A percentile compares a stretch with the other conserved stretches of the same genome.
These are phyloP conservation scores for Fusarium sp. DNA, from an alignment of 2,329 filamentous ascomycete genomes.

Conservation along the genomic window DNA sequence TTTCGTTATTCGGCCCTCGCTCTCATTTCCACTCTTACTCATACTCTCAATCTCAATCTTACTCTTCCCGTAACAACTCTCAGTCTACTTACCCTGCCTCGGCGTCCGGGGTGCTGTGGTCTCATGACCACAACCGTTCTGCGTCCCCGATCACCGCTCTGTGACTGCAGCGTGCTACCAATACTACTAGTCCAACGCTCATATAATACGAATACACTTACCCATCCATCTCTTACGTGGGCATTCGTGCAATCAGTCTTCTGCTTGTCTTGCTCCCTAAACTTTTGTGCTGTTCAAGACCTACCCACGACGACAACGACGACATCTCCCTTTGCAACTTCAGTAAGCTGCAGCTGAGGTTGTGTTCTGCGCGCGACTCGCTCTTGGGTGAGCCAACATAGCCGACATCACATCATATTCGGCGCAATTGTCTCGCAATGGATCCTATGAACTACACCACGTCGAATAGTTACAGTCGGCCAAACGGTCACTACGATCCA, in stretches of 20 bases:
- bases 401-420: constrained; percentile 7
- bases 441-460: constrained; percentile 46
- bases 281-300: constrained; percentile 19
- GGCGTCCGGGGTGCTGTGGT: constrained; percentile 31
- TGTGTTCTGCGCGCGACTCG: constrained; percentile 10
- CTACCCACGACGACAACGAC: not conserved
- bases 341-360: constrained; percentile 11
- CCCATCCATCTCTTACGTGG: constrained; percentile 31
- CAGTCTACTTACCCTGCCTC: constrained; percentile 17
- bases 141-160: constrained; percentile 41
- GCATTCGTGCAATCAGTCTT: constrained; percentile 24
- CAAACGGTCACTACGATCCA: constrained; percentile 44
- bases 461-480: constrained; percentile 37
- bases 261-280: constrained; percentile 11
- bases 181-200: constrained; percentile 46
- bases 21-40: not conserved
- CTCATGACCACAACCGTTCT: constrained; percentile 43
- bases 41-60: not conserved
- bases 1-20: constrained; percentile 8
- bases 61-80: constrained; percentile 8
- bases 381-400: constrained; percentile 2
- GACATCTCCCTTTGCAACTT: constrained; percentile 1
- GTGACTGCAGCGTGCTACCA: constrained; percentile 46
- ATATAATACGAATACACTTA: constrained; percentile 43
- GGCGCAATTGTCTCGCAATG: constrained; percentile 32